These are phyloP conservation scores for Bacidia rubella DNA, from an alignment of 495 filamentous ascomycete species.

Conservation along the genomic window DNA sequence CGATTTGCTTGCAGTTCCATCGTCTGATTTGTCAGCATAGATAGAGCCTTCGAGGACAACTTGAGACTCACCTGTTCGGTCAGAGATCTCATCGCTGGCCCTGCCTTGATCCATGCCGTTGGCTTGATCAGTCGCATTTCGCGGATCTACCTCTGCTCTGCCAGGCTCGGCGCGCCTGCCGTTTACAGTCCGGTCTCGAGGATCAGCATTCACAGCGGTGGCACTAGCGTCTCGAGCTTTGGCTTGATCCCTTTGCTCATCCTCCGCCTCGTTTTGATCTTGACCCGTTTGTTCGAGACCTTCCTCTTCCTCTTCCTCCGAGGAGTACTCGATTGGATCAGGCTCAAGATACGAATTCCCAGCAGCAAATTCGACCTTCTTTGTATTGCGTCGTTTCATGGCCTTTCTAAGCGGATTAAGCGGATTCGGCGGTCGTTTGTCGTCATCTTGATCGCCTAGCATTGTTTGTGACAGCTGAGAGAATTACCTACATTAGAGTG, in stretches of 20 bases:
- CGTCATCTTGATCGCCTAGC: conserved; percentile 47
- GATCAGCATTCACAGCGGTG: conserved; percentile 33
- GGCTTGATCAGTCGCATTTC: conserved; percentile 20
- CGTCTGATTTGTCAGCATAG: conserved; percentile 20
- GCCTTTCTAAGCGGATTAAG: conserved; percentile 84
- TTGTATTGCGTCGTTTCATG: conserved; percentile 73
- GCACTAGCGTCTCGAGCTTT: conserved; percentile 27
- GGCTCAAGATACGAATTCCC: conserved; percentile 76
- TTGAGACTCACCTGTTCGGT: conserved; percentile 27
- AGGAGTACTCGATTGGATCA: conserved; percentile 77
- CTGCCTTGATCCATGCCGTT: conserved; percentile 30
- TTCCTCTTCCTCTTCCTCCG: conserved; percentile 62
- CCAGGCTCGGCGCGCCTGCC: not conserved
- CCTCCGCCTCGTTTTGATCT: conserved; percentile 25
- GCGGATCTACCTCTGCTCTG: not conserved
- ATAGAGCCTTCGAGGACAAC: conserved; percentile 6
- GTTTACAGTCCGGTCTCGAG: conserved; percentile 17
- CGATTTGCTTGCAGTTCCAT: conserved; percentile 50
- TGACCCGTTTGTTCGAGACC: conserved; percentile 27
- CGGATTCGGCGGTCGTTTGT: conserved; percentile 75
- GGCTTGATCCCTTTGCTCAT: conserved; percentile 15
- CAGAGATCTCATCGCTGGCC: conserved; percentile 55
- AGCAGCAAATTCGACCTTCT: conserved; percentile 76
- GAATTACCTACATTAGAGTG: not conserved
- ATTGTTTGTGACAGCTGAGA: conserved; percentile 75